phyloP scores from a whole-genome alignment of 164 flowering plant genomes.

The Sedum album region DNA sequence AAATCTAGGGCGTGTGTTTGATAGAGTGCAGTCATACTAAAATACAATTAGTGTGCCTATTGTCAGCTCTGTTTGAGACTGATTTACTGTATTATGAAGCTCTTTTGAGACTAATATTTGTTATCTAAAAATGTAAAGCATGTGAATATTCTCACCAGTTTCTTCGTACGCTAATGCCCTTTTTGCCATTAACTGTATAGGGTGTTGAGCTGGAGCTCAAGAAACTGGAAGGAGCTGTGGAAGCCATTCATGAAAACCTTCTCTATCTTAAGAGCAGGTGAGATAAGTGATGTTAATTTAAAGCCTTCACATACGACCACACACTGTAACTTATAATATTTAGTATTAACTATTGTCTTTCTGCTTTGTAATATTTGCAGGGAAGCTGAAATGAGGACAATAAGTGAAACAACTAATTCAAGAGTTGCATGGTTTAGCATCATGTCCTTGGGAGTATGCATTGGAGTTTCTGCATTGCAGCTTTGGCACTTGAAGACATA shows the following conservation, averaged over 20 bases:
- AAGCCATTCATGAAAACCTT: conserved; percentile 73
- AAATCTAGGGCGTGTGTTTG: too few species aligned
- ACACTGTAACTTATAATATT: neutral
- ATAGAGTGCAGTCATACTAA: too few species aligned
- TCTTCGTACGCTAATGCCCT: neutral
- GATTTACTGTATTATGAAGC: neutral
- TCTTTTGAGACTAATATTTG: neutral
- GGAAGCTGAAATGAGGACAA: conserved; percentile 68
- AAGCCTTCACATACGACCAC: neutral
- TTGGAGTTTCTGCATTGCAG: conserved; percentile 54
- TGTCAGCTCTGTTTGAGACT: neutral
- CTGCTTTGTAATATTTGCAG: conserved; percentile 16
- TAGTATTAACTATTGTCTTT: neutral
- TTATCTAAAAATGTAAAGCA: neutral
- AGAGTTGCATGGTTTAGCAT: conserved; percentile 78
- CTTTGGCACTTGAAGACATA: conserved; percentile 69
- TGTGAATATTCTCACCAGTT: neutral
- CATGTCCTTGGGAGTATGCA: conserved; percentile 81
- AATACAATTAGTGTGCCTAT: neutral
- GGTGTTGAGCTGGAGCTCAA: conserved; percentile 37
- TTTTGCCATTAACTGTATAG: conserved; percentile 12
- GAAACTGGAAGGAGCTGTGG: conserved; percentile 60
- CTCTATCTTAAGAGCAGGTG: conserved; percentile 67
- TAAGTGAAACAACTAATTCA: conserved; percentile 67
- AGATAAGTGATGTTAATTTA: too few species aligned